Percentiles rank a stretch among this genome's conserved stretches.
Conservation (phyloP, 176 grass and related monocot genomes). For the Typha latifolia region DNA sequence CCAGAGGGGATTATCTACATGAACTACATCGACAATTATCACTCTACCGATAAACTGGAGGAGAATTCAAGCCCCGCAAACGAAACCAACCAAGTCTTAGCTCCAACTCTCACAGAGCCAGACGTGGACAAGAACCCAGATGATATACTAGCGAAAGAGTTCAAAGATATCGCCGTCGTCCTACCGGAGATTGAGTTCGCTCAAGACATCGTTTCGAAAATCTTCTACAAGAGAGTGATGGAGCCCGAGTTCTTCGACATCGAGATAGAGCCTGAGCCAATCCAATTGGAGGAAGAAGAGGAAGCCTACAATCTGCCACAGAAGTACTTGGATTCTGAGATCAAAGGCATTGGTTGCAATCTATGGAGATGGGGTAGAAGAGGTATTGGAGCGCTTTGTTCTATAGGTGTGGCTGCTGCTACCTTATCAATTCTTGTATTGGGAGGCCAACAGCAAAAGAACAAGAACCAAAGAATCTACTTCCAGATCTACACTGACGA, state of each 20-base stretch:
- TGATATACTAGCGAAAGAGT: neutral
- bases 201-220: neutral
- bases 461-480: conserved; percentile 46
- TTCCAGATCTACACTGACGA: conserved; percentile 47
- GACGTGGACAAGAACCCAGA: too few relatives aligned
- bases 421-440: conserved; percentile 55
- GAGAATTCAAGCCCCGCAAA: too few relatives aligned
- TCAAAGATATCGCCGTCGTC: conserved; percentile 36
- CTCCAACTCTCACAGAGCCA: neutral
- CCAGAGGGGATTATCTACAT: conserved; percentile 38
- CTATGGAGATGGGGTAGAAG: conserved; percentile 35
- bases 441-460: conserved; percentile 23
- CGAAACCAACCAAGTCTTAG: too few relatives aligned
- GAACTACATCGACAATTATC: conserved; percentile 35
- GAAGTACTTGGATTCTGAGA: neutral
- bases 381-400: conserved; percentile 72
- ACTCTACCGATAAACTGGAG: neutral
- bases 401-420: conserved; percentile 60
- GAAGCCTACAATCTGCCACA: neutral
- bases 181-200: too few relatives aligned
- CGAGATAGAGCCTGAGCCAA: conserved; percentile 11
- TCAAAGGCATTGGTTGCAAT: conserved; percentile 19
- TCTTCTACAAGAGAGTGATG: conserved; percentile 18
- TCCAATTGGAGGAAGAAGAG: conserved; percentile 10
- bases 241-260: conserved; percentile 14